Evolutionary conservation across 352 stramenopile species (phyloP).

Genomic region (Pythium aquatile): DNA sequence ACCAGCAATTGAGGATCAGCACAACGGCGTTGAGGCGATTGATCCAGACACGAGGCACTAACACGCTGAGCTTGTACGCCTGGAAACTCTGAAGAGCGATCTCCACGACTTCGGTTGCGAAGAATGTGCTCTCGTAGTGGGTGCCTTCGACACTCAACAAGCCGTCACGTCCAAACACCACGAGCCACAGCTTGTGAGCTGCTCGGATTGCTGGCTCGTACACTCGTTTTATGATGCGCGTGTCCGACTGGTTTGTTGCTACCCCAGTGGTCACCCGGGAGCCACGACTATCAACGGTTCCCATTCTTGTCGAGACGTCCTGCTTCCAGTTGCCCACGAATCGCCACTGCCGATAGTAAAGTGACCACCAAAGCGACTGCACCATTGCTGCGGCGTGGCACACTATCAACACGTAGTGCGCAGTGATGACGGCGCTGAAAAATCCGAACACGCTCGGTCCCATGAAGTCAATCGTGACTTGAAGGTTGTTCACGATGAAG

Average conservation of each 20-base stretch:
- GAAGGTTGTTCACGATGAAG: conserved; percentile 10
- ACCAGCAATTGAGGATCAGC: conserved; percentile 14
- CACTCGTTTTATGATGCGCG: too few species aligned
- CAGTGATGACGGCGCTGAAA: conserved; percentile 15
- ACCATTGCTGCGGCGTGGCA: background rate
- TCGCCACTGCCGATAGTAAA: conserved; percentile 4
- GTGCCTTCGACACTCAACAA: conserved; percentile 8
- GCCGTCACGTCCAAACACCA: background rate
- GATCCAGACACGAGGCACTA: conserved; percentile 19
- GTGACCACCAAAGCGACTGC: conserved; percentile 8
- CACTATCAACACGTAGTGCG: background rate
- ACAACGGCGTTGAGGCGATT: conserved; percentile 23
- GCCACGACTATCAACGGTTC: too few species aligned
- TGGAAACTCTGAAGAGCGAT: conserved; percentile 18
- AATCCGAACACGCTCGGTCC: conserved; percentile 4
- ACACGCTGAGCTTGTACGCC: conserved; percentile 16
- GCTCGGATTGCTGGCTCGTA: too few species aligned
- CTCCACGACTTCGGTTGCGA: conserved; percentile 5
- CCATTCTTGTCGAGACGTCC: too few species aligned
- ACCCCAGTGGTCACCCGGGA: too few species aligned
- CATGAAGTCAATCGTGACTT: conserved; percentile 19
- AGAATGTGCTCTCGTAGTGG: conserved; percentile 8
- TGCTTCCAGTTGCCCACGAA: background rate
- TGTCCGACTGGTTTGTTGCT: too few species aligned
- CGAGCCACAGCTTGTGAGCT: background rate